Percentiles rank a stretch among this genome's conserved stretches.
Evolutionary conservation across 2,329 filamentous ascomycete genomes (phyloP).

Genomic region (Emergomyces pasteurianus): DNA sequence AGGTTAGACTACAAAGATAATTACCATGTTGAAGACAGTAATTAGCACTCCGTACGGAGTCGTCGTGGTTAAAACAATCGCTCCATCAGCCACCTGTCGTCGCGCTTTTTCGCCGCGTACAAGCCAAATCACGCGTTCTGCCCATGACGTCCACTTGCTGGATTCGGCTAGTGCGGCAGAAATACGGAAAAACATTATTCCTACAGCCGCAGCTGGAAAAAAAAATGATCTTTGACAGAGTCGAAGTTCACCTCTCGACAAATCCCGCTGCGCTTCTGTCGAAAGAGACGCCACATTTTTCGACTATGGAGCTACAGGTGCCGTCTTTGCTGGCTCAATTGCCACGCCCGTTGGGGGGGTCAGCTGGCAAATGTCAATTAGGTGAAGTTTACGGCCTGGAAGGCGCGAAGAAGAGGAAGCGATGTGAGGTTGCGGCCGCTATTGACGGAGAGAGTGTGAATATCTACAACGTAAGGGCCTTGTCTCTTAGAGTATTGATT

Average conservation of each 20-base stretch:
- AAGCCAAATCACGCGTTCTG: not conserved
- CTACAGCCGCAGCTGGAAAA: not conserved
- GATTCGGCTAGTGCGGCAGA: constrained; percentile 1
- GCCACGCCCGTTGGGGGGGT: constrained; percentile 31
- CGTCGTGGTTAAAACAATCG: not conserved
- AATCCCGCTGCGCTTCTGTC: not conserved
- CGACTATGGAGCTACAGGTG: constrained; percentile 33
- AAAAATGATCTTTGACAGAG: not conserved
- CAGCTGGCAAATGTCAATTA: constrained; percentile 29
- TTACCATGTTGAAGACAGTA: not conserved
- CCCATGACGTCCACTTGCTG: not conserved
- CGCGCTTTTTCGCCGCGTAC: constrained; percentile 1
- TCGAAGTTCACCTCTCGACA: not conserved
- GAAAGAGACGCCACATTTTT: not conserved
- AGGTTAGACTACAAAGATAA: not conserved
- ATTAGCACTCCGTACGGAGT: too few species aligned
- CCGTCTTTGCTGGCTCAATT: constrained; percentile 35
- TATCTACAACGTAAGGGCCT: constrained; percentile 45
- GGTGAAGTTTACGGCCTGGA: constrained; percentile 42
- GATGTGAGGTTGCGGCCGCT: constrained; percentile 48
- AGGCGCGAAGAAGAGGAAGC: constrained; percentile 47
- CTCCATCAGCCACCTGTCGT: not conserved
- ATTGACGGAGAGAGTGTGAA: constrained; percentile 51
- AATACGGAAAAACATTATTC: not conserved
- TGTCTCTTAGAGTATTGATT: not conserved